Evolutionary conservation across 306 rosid genomes (phyloP).

Genomic region (Vigna angularis): DNA sequence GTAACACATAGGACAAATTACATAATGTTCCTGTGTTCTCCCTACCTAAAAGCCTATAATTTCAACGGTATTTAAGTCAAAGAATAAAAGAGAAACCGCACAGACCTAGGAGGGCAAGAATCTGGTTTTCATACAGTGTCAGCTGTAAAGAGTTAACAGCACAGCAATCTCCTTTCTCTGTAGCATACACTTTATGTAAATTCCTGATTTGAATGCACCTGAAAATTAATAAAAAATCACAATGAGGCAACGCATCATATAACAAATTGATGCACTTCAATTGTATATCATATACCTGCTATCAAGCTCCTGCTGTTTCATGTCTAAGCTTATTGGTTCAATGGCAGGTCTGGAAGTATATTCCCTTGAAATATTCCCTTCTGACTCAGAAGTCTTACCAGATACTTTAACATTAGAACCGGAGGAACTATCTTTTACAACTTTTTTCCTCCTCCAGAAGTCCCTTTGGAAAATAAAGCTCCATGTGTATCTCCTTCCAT

Average conservation of each 20-base stretch:
- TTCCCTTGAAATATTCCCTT: constrained; percentile 46
- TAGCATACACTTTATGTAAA: constrained; percentile 84
- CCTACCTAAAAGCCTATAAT: constrained; percentile 15
- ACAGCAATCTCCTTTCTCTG: constrained; percentile 81
- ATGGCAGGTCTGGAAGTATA: constrained; percentile 55
- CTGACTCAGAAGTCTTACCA: constrained; percentile 43
- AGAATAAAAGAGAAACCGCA: not conserved
- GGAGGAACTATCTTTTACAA: constrained; percentile 45
- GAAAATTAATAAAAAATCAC: constrained; percentile 46
- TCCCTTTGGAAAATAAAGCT: constrained; percentile 64
- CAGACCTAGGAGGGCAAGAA: constrained; percentile 97
- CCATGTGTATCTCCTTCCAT: constrained; percentile 83
- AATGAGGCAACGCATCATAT: constrained; percentile 30
- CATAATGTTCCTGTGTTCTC: not conserved
- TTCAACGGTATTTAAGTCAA: not conserved
- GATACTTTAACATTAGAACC: constrained; percentile 44
- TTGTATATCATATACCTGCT: constrained; percentile 64
- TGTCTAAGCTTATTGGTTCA: constrained; percentile 83
- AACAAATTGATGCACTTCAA: constrained; percentile 36
- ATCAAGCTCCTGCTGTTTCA: constrained; percentile 96
- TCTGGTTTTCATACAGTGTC: constrained; percentile 92
- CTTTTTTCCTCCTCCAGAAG: constrained; percentile 63
- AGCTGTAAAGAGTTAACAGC: constrained; percentile 85
- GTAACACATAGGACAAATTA: not conserved
- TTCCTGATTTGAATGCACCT: constrained; percentile 97